These are phyloP conservation scores for Catenaria anguillulae DNA, from an alignment of 371 early-diverging fungal genomes.

Conservation along the genomic window DNA sequence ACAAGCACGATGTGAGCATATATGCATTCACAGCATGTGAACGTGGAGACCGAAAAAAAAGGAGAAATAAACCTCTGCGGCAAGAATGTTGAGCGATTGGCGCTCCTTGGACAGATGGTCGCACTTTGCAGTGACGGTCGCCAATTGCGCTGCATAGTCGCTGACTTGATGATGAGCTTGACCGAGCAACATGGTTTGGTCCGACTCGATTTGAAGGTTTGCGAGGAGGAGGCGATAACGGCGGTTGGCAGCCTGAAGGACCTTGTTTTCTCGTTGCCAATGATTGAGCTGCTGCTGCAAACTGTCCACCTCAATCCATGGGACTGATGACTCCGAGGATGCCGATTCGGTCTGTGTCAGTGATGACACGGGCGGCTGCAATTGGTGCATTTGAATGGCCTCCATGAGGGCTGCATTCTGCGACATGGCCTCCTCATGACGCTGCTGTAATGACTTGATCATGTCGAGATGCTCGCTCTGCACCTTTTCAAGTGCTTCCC, in stretches of 20 bases:
- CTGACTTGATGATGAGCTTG: background rate
- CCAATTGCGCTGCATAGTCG: background rate
- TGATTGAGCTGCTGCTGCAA: background rate
- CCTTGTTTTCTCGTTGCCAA: background rate
- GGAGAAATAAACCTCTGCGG: too few relatives aligned
- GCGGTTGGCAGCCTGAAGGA: background rate
- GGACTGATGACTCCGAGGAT: background rate
- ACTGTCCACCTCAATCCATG: background rate
- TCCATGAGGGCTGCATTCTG: background rate
- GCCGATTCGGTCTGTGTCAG: too few relatives aligned
- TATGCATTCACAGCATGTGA: too few relatives aligned
- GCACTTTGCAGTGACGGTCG: background rate
- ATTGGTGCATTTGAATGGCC: background rate
- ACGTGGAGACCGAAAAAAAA: too few relatives aligned
- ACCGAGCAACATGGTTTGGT: conserved; percentile 4
- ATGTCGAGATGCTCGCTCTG: background rate
- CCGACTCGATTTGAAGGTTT: background rate
- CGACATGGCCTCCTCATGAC: background rate
- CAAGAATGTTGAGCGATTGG: background rate
- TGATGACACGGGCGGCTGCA: background rate
- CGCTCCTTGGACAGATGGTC: too few relatives aligned
- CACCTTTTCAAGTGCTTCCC: background rate
- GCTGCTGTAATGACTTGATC: background rate
- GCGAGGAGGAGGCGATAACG: background rate
- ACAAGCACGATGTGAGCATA: too few relatives aligned